Percentiles rank a stretch among this genome's conserved stretches.
Evolutionary conservation across 345 rosid species (phyloP).

Genomic region (Mangifera indica): DNA sequence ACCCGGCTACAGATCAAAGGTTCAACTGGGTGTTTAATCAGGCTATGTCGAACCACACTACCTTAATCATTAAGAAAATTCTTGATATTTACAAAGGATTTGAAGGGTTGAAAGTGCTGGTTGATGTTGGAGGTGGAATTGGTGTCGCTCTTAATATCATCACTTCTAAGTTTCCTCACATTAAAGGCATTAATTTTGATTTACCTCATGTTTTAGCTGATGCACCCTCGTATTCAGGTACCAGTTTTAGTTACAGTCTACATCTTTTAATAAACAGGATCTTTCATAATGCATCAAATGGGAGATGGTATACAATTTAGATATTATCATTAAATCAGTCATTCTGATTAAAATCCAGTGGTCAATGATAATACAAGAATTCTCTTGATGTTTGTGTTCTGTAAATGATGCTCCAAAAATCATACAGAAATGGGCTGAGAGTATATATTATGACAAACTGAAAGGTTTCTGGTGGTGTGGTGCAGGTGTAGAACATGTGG

Average conservation of each 20-base stretch:
- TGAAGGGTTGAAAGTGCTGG: too few relatives aligned
- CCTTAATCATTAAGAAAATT: slow-evolving; percentile 20
- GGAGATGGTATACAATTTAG: neutral
- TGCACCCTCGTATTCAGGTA: slow-evolving; percentile 39
- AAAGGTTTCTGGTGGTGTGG: neutral
- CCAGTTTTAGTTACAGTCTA: too few relatives aligned
- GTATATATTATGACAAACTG: neutral
- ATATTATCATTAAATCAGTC: too few relatives aligned
- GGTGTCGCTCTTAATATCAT: too few relatives aligned
- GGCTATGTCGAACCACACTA: slow-evolving; percentile 28
- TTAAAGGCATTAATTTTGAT: slow-evolving; percentile 30
- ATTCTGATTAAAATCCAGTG: neutral
- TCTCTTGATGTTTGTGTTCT: too few relatives aligned
- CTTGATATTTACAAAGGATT: too few relatives aligned
- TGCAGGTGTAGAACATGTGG: slow-evolving; percentile 73
- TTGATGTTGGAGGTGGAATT: too few relatives aligned
- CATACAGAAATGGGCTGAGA: too few relatives aligned
- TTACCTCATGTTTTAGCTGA: slow-evolving; percentile 33
- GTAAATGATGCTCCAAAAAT: too few relatives aligned
- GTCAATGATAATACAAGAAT: neutral
- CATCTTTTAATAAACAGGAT: too few relatives aligned
- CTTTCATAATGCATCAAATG: neutral
- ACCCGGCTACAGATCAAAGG: slow-evolving; percentile 27
- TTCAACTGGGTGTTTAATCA: slow-evolving; percentile 29
- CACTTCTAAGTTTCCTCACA: too few relatives aligned